These are phyloP conservation scores for Nakaseomyces bracarensis DNA, from an alignment of 1,139 yeast species.

Conservation along the genomic window DNA sequence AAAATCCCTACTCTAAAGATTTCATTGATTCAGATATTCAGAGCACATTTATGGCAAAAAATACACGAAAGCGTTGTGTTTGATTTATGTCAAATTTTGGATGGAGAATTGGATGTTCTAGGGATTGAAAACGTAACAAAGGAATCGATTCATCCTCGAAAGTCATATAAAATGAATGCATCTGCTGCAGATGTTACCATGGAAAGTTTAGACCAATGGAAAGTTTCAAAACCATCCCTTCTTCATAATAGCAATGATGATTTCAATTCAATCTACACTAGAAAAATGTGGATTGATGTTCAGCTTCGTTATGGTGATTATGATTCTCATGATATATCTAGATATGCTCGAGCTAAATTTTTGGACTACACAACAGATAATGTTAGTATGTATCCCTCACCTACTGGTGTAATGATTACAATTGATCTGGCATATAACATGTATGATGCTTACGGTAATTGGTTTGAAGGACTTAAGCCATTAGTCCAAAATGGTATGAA, in stretches of 20 bases:
- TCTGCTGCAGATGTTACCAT: conserved; percentile 87
- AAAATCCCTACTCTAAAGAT: conserved; percentile 95
- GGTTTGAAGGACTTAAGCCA: conserved; percentile 94
- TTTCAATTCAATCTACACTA: conserved; percentile 39
- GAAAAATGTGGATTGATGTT: conserved; percentile 90
- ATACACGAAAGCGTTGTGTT: conserved; percentile 93
- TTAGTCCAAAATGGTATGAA: conserved; percentile 86
- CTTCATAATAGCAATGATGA: conserved; percentile 55
- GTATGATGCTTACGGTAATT: conserved; percentile 94
- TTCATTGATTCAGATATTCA: conserved; percentile 87
- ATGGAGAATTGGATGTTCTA: conserved; percentile 74
- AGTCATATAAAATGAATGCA: conserved; percentile 94
- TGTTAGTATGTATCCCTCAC: conserved; percentile 80
- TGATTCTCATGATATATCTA: conserved; percentile 92
- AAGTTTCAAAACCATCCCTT: conserved; percentile 73
- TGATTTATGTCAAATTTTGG: conserved; percentile 87
- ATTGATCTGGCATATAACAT: conserved; percentile 91
- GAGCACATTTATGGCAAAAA: conserved; percentile 99
- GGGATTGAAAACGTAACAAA: conserved; percentile 83
- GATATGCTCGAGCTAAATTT: conserved; percentile 88
- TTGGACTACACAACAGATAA: conserved; percentile 88
- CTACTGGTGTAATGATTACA: conserved; percentile 86
- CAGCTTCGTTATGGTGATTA: conserved; percentile 95
- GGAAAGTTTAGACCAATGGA: conserved; percentile 74
- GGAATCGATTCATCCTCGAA: conserved; percentile 92